A percentile compares a stretch with the other conserved stretches of the same genome.
phyloP scores from a whole-genome alignment of 2,329 filamentous ascomycete genomes.

The Talaromyces islandicus region DNA sequence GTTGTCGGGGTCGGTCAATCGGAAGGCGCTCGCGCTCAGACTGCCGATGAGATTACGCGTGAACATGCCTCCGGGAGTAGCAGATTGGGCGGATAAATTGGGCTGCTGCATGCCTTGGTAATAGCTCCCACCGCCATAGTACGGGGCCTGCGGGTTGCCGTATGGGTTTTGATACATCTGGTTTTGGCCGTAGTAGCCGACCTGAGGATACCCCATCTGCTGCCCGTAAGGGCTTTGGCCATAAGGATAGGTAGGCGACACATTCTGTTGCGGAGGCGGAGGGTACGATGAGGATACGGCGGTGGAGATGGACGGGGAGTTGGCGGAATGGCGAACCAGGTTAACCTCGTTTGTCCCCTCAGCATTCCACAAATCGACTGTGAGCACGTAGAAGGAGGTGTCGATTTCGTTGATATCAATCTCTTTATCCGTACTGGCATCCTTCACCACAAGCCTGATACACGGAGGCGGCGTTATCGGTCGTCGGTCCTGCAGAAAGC shows the following conservation, averaged over 20 bases:
- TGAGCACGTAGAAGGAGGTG: slow-evolving; percentile 61
- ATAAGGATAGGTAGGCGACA: slow-evolving; percentile 34
- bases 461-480: slow-evolving; percentile 95
- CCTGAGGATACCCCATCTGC: slow-evolving; percentile 26
- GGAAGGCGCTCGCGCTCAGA: slow-evolving; percentile 80
- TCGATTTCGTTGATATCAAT: slow-evolving; percentile 72
- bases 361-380: slow-evolving; percentile 63
- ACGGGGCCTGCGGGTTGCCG: slow-evolving; percentile 21
- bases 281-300: slow-evolving; percentile 74
- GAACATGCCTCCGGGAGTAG: slow-evolving; percentile 72
- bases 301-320: slow-evolving; percentile 71
- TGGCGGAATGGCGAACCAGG: slow-evolving; percentile 59
- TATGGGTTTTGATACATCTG: slow-evolving; percentile 31
- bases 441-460: slow-evolving; percentile 73
- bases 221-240: slow-evolving; percentile 20
- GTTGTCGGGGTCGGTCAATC: slow-evolving; percentile 69
- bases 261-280: slow-evolving; percentile 30
- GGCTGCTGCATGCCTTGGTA: slow-evolving; percentile 25
- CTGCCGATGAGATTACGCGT: slow-evolving; percentile 93
- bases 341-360: slow-evolving; percentile 60
- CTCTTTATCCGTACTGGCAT: slow-evolving; percentile 69
- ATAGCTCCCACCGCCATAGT: slow-evolving; percentile 24
- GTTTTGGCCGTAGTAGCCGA: slow-evolving; percentile 30
- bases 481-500: slow-evolving; percentile 65
- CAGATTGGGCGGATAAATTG: slow-evolving; percentile 29